These are phyloP conservation scores for Hypsizygus marmoreus DNA, from an alignment of 768 basidiomycete species.

Conservation along the genomic window DNA sequence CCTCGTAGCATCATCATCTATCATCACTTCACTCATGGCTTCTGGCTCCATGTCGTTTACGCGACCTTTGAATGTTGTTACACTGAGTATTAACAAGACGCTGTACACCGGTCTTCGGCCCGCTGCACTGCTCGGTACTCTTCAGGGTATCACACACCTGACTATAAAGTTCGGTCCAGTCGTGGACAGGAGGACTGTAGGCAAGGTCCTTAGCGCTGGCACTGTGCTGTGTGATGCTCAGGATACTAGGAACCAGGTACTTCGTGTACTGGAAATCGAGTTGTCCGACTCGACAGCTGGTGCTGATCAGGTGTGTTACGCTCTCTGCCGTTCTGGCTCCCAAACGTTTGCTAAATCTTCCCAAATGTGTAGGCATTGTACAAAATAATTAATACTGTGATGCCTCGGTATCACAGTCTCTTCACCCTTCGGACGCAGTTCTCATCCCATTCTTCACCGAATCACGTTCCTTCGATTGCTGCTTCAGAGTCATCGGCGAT, in stretches of 20 bases:
- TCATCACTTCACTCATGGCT: slow-evolving; percentile 29
- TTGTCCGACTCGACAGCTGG: slow-evolving; percentile 25
- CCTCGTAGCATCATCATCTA: slow-evolving; percentile 38
- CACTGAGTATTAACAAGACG: slow-evolving; percentile 43
- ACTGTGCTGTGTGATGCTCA: slow-evolving; percentile 34
- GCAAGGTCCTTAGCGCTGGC: slow-evolving; percentile 46
- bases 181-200: slow-evolving; percentile 47
- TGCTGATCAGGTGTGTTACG: slow-evolving; percentile 35
- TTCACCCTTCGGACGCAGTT: slow-evolving; percentile 28
- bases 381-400: slow-evolving; percentile 38
- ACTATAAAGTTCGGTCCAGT: slow-evolving; percentile 36
- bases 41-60: slow-evolving; percentile 1
- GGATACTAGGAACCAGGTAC: slow-evolving; percentile 17
- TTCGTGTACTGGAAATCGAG: slow-evolving; percentile 31
- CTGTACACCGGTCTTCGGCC: slow-evolving; percentile 49
- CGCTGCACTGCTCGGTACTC: slow-evolving; percentile 35
- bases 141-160: slow-evolving; percentile 35
- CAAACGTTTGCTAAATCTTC: slow-evolving; percentile 1
- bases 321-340: not conserved
- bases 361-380: slow-evolving; percentile 32
- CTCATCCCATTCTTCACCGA: slow-evolving; percentile 6
- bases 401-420: slow-evolving; percentile 42
- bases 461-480: slow-evolving; percentile 3
- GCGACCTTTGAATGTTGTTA: slow-evolving; percentile 35
- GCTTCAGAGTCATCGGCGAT: not conserved